Evolutionary conservation across 306 rosid species (phyloP), one percentile per base, ranked within the genome.

Genomic region (Glycine latifolia): DNA sequence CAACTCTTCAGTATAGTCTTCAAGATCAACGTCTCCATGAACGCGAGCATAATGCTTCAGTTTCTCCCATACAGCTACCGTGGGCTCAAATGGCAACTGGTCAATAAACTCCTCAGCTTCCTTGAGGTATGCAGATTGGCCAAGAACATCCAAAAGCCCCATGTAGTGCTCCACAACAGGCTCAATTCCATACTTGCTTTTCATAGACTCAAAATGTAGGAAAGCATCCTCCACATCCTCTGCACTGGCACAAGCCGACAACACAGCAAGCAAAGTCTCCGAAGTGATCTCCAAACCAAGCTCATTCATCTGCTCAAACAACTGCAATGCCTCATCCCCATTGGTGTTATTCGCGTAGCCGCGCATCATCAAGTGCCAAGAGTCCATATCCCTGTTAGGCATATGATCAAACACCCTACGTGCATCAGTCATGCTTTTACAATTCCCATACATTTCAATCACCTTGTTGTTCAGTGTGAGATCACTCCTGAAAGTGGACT

Each of bases 351-450:
- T 92, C 0, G 97, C 97, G 20, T 91, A 91, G 11, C 89, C 92
- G 9, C 86, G 85, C 6, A 94, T 85, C 97, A 92, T 91, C 87
- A 91, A 80, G 82, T 87, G 92, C 94, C 97, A 94, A 60, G 98
- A 88, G 59, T 94, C 89, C 71, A 91, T 85, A 68, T 76, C 85
- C 80, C 89, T 84, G 5, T 89, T 91, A 5, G 91, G 87, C 93
- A 94, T 86, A 83, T 92, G 94, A 86, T 94, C 97, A 49, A 94
- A 94, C 89, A 94, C 97, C 54, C 98, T 90, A 10, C 89, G 90
- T 14, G 97, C 93, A 89, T 89, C 97, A 52, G 86, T 89, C 97
- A 89, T 90, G 79, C 94, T 91, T 37, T 82, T 91, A 74, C 98
- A 94, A 59, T 84, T 92, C 41, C 88, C 93, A 78, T 86, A 89